Conservation (phyloP, 2,329 filamentous ascomycete genomes). For the Ploettnerulaceae sp. region DNA sequence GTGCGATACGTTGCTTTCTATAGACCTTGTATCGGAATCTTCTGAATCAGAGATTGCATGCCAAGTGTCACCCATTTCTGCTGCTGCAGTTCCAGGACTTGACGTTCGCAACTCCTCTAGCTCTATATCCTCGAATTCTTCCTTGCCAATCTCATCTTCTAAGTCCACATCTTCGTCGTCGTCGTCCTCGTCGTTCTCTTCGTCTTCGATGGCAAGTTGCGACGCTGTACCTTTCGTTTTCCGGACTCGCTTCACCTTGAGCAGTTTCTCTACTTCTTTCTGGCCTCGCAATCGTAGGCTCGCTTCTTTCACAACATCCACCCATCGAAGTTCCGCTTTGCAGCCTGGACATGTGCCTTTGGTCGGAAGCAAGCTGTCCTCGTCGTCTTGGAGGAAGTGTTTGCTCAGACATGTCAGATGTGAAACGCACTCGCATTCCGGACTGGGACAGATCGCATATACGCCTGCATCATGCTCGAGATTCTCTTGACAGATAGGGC, state of each 20-base stretch:
- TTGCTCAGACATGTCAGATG: slow-evolving; percentile 57
- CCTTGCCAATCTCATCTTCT: slow-evolving; percentile 1
- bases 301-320: slow-evolving; percentile 75
- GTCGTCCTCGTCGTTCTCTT: slow-evolving; percentile 15
- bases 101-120: neutral
- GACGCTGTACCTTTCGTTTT: slow-evolving; percentile 18
- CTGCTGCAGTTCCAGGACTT: neutral
- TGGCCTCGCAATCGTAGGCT: slow-evolving; percentile 66
- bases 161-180: neutral
- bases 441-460: slow-evolving; percentile 52
- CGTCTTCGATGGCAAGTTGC: slow-evolving; percentile 14
- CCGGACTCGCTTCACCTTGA: slow-evolving; percentile 43
- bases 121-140: slow-evolving; percentile 8
- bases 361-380: slow-evolving; percentile 55
- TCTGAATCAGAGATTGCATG: slow-evolving; percentile 21
- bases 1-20: slow-evolving; percentile 15
- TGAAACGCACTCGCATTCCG: slow-evolving; percentile 50
- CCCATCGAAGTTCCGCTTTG: slow-evolving; percentile 59
- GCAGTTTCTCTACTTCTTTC: slow-evolving; percentile 64
- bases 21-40: slow-evolving; percentile 24
- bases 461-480: slow-evolving; percentile 47
- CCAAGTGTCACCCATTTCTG: slow-evolving; percentile 16
- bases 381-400: slow-evolving; percentile 43
- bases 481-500: slow-evolving; percentile 46
- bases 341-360: slow-evolving; percentile 70